Evolutionary conservation across 768 basidiomycete genomes (phyloP).

Genomic region (Boletus rex-veris): DNA sequence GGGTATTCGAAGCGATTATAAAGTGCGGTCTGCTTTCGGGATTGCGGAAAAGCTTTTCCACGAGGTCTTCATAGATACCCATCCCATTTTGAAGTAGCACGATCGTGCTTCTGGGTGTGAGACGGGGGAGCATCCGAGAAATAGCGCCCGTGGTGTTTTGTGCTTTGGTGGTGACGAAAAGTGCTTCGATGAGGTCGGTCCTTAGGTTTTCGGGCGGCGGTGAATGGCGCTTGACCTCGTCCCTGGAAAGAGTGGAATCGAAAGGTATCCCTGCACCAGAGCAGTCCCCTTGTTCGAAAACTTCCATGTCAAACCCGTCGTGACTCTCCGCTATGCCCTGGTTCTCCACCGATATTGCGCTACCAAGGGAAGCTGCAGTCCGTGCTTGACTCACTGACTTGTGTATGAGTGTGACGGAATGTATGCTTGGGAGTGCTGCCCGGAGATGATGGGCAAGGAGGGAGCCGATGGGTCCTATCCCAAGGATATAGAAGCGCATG

Average conservation of each 20-base stretch:
- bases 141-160: constrained; percentile 60
- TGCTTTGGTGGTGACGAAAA: constrained; percentile 83
- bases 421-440: constrained; percentile 44
- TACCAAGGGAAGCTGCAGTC: constrained; percentile 32
- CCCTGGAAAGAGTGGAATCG: constrained; percentile 11
- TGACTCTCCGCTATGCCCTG: constrained; percentile 43
- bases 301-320: constrained; percentile 49
- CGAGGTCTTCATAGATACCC: constrained; percentile 82
- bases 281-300: constrained; percentile 35
- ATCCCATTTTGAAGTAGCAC: constrained; percentile 95
- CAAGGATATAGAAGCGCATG: constrained; percentile 73
- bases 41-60: constrained; percentile 67
- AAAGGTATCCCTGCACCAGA: constrained; percentile 20
- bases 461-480: constrained; percentile 80
- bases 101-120: constrained; percentile 70
- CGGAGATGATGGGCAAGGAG: constrained; percentile 81
- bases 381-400: constrained; percentile 42
- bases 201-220: constrained; percentile 14
- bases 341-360: constrained; percentile 46
- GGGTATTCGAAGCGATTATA: constrained; percentile 77
- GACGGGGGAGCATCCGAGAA: constrained; percentile 53
- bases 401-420: constrained; percentile 69
- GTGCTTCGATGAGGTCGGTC: constrained; percentile 55
- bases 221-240: constrained; percentile 13
- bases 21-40: constrained; percentile 76